Evolutionary conservation across 352 stramenopile species (phyloP), one percentile per base, ranked within the genome.

Genomic region (Phytophthora rubi): DNA sequence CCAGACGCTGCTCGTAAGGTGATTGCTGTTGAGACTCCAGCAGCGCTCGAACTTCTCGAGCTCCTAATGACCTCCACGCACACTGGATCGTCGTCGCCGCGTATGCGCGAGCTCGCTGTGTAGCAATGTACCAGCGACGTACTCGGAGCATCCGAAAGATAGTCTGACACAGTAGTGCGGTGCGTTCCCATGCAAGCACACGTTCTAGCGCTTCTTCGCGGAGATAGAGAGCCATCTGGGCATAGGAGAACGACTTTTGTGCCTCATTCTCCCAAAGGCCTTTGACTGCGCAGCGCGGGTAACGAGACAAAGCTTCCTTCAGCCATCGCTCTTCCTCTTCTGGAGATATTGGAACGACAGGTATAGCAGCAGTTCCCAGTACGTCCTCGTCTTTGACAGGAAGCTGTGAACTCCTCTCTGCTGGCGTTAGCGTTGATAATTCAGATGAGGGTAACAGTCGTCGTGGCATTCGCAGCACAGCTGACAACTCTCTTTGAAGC

Each of bases 1-100:
- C 86, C 45, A 80, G 80, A 21, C 79, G 71, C 69, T 94, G 83
- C 35, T 94, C 85, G 59, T 92, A 96, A 53, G 80, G 70, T 9
- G 85, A 88, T 26, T 72, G 72, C 60, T 88, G 85, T 72, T 96
- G 85, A 58, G 76, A 86, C 28, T 81, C 65, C 16, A 92, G 72
- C 13, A 88, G 60, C 1, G 75, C 68, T 21, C 70, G 70, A 13
- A 64, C 6, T 53, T 83, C 80, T 4, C 78, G 64, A 13, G 81
- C 88, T 13, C 53, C 61, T 21, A 69, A 66, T 1, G 73, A 74
- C 8, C 85, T 73, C 79, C 82, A 93, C 30, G 76, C 75, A 37
- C 88, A 85, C 56, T 94, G 88, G 18, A 94, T 74, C n/a, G 63
- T 62, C 0, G 53, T 80, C 21, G 82, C 84, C 4, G 71, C 63